Conservation (phyloP, 1,284 basidiomycete species). For the Puccinia polysora region DNA sequence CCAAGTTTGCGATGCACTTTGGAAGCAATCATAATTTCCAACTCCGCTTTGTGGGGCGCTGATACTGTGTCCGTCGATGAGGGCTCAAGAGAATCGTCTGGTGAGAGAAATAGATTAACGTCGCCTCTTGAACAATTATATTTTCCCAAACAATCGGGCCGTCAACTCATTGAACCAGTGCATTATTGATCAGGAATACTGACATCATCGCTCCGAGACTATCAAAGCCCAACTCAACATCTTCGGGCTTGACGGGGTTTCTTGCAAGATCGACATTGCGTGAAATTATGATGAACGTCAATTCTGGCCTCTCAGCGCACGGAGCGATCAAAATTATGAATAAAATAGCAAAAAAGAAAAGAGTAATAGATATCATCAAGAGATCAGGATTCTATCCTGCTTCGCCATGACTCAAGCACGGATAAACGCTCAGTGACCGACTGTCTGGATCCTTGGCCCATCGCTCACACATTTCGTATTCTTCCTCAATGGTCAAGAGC, state of each 20-base stretch:
- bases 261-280: neutral
- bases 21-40: slow-evolving; percentile 80
- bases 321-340: neutral
- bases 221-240: slow-evolving; percentile 56
- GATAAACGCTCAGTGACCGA: too few relatives aligned
- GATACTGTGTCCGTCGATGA: slow-evolving; percentile 50
- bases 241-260: slow-evolving; percentile 47
- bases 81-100: neutral
- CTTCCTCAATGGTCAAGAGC: slow-evolving; percentile 72
- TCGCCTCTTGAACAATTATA: slow-evolving; percentile 60
- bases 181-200: neutral
- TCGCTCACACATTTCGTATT: slow-evolving; percentile 83
- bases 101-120: slow-evolving; percentile 81
- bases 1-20: slow-evolving; percentile 46
- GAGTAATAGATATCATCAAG: slow-evolving; percentile 6
- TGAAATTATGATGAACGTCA: slow-evolving; percentile 82
- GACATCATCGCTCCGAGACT: slow-evolving; percentile 51
- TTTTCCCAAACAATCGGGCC: slow-evolving; percentile 64
- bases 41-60: slow-evolving; percentile 58
- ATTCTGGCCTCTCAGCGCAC: slow-evolving; percentile 57
- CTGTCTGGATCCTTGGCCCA: slow-evolving; percentile 87
- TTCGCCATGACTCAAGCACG: neutral
- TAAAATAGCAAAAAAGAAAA: slow-evolving; percentile 18
- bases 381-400: slow-evolving; percentile 5
- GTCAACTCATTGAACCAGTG: slow-evolving; percentile 86